Conservation (phyloP, 768 basidiomycete species). For the Suillus placidus region DNA sequence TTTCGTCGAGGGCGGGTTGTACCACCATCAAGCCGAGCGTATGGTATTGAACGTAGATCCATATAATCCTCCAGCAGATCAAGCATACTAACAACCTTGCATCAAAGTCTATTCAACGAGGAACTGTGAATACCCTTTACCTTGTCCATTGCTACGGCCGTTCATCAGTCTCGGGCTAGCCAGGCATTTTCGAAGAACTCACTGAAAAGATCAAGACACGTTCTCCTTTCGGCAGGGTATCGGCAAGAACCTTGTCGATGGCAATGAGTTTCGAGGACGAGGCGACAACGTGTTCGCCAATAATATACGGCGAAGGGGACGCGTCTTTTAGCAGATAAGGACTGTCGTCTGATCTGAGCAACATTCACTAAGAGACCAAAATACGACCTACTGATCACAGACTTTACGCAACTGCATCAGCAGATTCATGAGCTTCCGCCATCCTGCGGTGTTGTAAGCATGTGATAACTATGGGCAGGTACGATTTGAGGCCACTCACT, state of each 20-base stretch:
- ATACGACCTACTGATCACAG: slow-evolving; percentile 60
- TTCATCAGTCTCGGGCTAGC: slow-evolving; percentile 12
- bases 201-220: slow-evolving; percentile 72
- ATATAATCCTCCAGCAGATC: slow-evolving; percentile 72
- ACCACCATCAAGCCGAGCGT: slow-evolving; percentile 61
- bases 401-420: slow-evolving; percentile 71
- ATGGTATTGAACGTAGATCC: slow-evolving; percentile 57
- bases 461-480: background rate
- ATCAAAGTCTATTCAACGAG: background rate
- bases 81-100: slow-evolving; percentile 51
- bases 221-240: slow-evolving; percentile 61
- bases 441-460: slow-evolving; percentile 36
- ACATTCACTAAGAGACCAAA: background rate
- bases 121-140: slow-evolving; percentile 28
- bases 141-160: slow-evolving; percentile 58
- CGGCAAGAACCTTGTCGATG: slow-evolving; percentile 60
- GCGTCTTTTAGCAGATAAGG: slow-evolving; percentile 56
- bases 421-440: slow-evolving; percentile 65
- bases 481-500: slow-evolving; percentile 23
- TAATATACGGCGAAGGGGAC: slow-evolving; percentile 48
- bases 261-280: slow-evolving; percentile 58
- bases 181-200: slow-evolving; percentile 18
- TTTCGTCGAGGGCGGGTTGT: slow-evolving; percentile 56
- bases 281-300: slow-evolving; percentile 59
- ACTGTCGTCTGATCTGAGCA: slow-evolving; percentile 32